Evolutionary conservation across 768 basidiomycete genomes (phyloP), one percentile per base, ranked within the genome.

Genomic region (Termitomyces eurrhizus): DNA sequence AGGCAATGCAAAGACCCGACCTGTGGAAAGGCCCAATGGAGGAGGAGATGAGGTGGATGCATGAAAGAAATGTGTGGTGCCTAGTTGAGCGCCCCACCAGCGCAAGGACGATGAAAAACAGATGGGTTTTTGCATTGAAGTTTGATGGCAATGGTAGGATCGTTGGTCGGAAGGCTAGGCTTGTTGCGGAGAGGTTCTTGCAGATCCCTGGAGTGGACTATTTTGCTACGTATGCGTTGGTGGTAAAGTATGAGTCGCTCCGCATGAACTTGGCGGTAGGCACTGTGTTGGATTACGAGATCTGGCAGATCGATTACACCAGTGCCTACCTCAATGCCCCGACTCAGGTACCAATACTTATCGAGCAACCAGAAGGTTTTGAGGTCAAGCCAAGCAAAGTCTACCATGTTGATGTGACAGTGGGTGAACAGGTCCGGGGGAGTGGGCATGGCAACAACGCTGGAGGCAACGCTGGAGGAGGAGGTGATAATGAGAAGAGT

Each of bases 51-150:
- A 8, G 2, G 48, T 4, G 5, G 5, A 49, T 49, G 48, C 48
- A 18, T 16, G 16, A 49, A 12, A 6, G 7, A 55, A 18, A 66
- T 58, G 12, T 11, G 37, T 72, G 4, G 48, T 60, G 8, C 7
- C 33, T 62, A n/a, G 51, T 62, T 2, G 51, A 62, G 3, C 3
- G 37, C 0, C 56, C 51, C 1, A 4, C 4, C 7, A 45, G 29
- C 7, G 29, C 11, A 1, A n/a, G 36, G 5, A 56, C 46, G 7
- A 56, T 56, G 48, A 49, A 49, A 13, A 49, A 49, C 9, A 16
- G 29, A 7, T 49, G 48, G 48, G 16, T 13, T 2, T 49, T 32
- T 8, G 3, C 29, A 6, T 16, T 49, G 48, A 49, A 49, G 14
- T 49, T 7, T 18, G 7, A 16, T 16, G 12, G 5, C 7, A 5